Base-by-base conservation (phyloP, 495 filamentous ascomycete genomes). In the Extremus antarcticus region DNA sequence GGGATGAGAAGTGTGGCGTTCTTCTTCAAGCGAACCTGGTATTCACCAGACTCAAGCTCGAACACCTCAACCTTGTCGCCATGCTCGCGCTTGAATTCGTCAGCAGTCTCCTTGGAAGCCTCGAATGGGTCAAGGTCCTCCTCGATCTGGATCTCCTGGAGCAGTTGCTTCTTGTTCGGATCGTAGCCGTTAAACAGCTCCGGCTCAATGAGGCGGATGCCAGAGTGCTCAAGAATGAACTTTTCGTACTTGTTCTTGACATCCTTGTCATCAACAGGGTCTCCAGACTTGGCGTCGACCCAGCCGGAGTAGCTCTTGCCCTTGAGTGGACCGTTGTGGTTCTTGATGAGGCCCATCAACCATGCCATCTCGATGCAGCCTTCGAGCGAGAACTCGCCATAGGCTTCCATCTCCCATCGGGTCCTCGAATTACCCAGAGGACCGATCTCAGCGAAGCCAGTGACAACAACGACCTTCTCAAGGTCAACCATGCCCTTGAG, bases 311-410 rank as follows among this genome's bases (percentile, higher is more conserved):
- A 97, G 41, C 84, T 82, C 74, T 95, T 85, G 66, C 94, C 92
- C 73, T 97, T 97, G 67, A 99, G 83, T 8, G 89, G 87, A n/a
- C 92, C 94, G 60, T 97, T 96, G 74, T 95, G 88, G 68, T 99
- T 94, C 74, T 87, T 94, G 71, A 99, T 97, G 54, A 97, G 83
- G 54, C 94, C 94, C 92, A 97, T 99, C 66, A 99, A 87, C 92
- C 92, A 99, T 25, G 92, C 89, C 92, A 99, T 97, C 71, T 99
- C 92, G 55, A 99, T 85, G 65, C 92, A 97, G 17, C 92, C 92
- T 70, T 97, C 92, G 17, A 97, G 82, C 17, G 94, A 97, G 75
- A 99, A 99, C 65, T 94, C 77, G 62, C 92, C 92, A 61, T 90
- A 80, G 11, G 94, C 89, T 71, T 99, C 92, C 90, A 97, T 99